phyloP scores from a whole-genome alignment of 2,329 filamentous ascomycete species.

The Colletotrichum endophyticum region DNA sequence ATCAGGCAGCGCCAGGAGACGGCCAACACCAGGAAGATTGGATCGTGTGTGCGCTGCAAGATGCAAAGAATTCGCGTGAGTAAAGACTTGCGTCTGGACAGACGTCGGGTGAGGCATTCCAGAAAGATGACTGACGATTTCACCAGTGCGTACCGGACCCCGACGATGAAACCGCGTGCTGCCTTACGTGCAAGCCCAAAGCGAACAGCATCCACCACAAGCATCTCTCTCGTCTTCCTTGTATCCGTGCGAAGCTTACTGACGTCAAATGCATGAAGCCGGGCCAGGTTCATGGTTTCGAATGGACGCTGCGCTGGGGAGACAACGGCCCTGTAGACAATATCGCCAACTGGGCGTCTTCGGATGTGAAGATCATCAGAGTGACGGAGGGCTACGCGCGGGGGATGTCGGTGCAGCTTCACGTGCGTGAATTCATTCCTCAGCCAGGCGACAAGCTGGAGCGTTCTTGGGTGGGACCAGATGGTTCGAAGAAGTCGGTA shows the following conservation, averaged over 20 bases:
- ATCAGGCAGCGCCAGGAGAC: conserved; percentile 56
- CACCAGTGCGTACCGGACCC: conserved; percentile 59
- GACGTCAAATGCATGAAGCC: conserved; percentile 64
- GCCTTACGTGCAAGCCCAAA: conserved; percentile 56
- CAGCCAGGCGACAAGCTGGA: conserved; percentile 59
- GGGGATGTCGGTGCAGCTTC: conserved; percentile 48
- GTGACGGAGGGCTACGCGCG: conserved; percentile 61
- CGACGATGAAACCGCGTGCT: conserved; percentile 50
- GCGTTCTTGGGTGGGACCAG: conserved; percentile 55
- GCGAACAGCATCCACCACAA: conserved; percentile 44
- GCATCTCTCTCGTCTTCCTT: conserved; percentile 56
- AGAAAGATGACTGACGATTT: background rate
- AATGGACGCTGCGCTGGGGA: conserved; percentile 65
- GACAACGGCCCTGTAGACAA: conserved; percentile 56
- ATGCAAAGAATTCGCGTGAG: conserved; percentile 68
- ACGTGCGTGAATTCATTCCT: conserved; percentile 60
- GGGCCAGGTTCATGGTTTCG: conserved; percentile 60
- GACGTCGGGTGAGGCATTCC: background rate
- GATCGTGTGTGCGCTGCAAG: conserved; percentile 64
- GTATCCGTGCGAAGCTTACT: conserved; percentile 65
- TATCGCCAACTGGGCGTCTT: conserved; percentile 60
- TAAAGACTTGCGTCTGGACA: background rate
- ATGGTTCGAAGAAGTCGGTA: conserved; percentile 52
- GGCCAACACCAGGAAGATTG: conserved; percentile 61
- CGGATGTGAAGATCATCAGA: conserved; percentile 52